Base-by-base conservation (phyloP, 768 basidiomycete species). In the Hydnomerulius pinastri region DNA sequence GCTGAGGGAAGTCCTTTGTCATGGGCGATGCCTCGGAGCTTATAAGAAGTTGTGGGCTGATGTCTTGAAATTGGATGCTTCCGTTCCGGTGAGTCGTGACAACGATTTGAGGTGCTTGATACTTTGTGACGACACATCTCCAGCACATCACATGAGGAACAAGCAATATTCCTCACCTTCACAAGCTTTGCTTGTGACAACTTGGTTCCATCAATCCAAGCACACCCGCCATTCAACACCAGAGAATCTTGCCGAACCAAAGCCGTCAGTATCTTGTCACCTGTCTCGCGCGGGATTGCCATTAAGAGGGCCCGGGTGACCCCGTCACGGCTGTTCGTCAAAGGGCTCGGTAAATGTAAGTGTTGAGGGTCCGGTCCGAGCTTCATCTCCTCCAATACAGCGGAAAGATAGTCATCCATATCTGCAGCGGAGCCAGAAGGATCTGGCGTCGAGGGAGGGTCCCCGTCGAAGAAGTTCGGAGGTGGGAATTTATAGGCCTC, bases 401-500 rank as follows among this genome's bases (percentile, higher is more conserved):
- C 25, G 9, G 28, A 32, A 18, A 54, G 38, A 21, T 48, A 20
- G 13, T 27, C 39, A 29, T 45, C 20, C 9, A 42, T 21, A 29
- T 46, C 38, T 23, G 4, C 10, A n/a, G n/a, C n/a, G 8, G 46
- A 39, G n/a, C 4, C 36, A 30, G 24, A 24, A 7, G 12, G 21
- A 11, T 44, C 21, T 6, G 20, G 35, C 12, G 38, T 27, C 7
- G 6, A 29, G 17, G 30, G 20, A 20, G 17, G 28, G 18, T 32
- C 33, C 37, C 4, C 8, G 32, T 17, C 43, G 27, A 32, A 43
- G 43, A 70, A 69, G 5, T 55, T 46, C 50, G 80, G 78, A 4
- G 91, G 90, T 8, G 91, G 91, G 62, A 87, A 94, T 43, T 83
- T 76, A 58, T 77, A 83, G 1, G 83, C 83, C 57, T 86, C 81